A percentile compares a stretch with the other conserved stretches of the same genome.
phyloP scores from a whole-genome alignment of 345 rosid genomes.

The Sisymbrium altissimum region DNA sequence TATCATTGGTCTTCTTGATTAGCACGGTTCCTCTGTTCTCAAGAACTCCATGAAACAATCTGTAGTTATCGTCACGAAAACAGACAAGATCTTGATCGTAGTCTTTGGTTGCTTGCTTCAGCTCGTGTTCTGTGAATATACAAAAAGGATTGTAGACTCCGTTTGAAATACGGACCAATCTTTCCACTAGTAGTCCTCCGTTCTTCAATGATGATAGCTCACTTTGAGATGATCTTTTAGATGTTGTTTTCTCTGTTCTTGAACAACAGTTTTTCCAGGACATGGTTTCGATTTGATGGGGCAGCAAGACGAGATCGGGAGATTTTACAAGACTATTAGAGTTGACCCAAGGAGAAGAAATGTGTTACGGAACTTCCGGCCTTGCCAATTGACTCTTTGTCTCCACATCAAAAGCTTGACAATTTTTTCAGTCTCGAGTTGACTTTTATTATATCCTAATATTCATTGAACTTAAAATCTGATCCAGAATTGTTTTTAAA shows the following conservation, averaged over 20 bases:
- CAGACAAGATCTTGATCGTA: background rate
- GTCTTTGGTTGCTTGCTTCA: constrained; percentile 11
- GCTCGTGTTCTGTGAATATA: background rate
- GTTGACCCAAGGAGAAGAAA: background rate
- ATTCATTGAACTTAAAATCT: too few species aligned
- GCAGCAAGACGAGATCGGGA: background rate
- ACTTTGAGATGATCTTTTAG: background rate
- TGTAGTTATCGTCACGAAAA: constrained; percentile 2
- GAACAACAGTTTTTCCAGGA: constrained; percentile 1
- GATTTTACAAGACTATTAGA: background rate
- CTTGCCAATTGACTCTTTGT: background rate
- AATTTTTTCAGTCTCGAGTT: background rate
- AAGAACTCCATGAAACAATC: background rate
- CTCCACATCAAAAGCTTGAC: background rate
- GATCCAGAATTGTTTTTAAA: too few species aligned
- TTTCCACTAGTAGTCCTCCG: constrained; percentile 1
- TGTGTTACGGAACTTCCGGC: background rate
- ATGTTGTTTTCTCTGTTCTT: background rate
- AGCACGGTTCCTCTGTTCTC: constrained; percentile 5
- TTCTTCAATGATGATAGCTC: background rate
- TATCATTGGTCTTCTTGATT: background rate
- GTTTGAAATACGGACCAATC: background rate
- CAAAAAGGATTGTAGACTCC: constrained; percentile 5
- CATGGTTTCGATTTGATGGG: constrained; percentile 2
- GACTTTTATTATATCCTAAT: background rate